Evolutionary conservation across 2,329 filamentous ascomycete genomes (phyloP), one percentile per base, ranked within the genome.

Genomic region (Ascochyta pisi): DNA sequence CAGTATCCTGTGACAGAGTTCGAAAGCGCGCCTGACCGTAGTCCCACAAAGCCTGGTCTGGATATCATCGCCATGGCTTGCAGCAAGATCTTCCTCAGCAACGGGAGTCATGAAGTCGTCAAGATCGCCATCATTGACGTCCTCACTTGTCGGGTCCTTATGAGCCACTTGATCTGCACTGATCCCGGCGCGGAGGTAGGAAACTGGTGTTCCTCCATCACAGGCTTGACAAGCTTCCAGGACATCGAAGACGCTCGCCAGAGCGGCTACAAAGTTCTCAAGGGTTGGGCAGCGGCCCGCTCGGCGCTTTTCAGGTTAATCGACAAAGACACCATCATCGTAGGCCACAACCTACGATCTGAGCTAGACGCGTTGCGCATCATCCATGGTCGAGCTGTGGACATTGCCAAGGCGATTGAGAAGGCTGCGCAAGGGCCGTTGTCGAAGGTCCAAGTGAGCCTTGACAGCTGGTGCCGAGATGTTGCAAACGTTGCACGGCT

Each of bases 311-410:
- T 61, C 53, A 68, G 58, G 38, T 73, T 72, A 43, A 50, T 73
- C 12, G 68, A 74, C 56, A 64, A 62, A 7, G 60, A 72, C 6
- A 74, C 72, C 34, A 70, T 76, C 42, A 50, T 76, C n/a, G 54
- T 76, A 6, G 73, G 73, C 19, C 61, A 71, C 43, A 71, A 74
- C 47, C 56, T 76, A 19, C 72, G 72, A 13, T 55, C 60, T 2
- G 71, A 74, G 26, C 61, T 75, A 4, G 72, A 75, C 50, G 61
- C 64, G 2, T 60, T 76, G n/a, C 66, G 73, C 5, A 70, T 76
- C 58, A 60, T 69, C 6, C 72, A 76, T 46, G 73, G 72, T 16
- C 68, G 71, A 10, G 67, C 65, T 8, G 60, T 76, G 8, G 73
- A 76, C 34, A 52, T 73, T 15, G 63, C 57, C 34, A 73, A 69